phyloP scores from a whole-genome alignment of 2,329 filamentous ascomycete genomes.

The Aspergillus pseudoglaucus region DNA sequence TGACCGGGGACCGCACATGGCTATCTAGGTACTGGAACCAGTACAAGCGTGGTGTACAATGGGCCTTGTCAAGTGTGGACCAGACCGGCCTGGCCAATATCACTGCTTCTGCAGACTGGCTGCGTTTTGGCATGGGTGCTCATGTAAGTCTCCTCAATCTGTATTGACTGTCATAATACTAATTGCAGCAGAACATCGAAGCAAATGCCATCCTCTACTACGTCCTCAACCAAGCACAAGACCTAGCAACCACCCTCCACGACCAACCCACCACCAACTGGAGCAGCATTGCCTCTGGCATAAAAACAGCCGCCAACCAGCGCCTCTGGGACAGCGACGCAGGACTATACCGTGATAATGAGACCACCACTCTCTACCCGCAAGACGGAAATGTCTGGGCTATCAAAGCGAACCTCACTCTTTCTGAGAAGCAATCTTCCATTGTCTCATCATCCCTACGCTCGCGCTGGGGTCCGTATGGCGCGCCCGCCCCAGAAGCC shows the following conservation, averaged over 20 bases:
- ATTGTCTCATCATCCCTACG: constrained; percentile 33
- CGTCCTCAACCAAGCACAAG: constrained; percentile 17
- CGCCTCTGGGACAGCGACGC: constrained; percentile 19
- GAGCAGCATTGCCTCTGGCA: constrained; percentile 10
- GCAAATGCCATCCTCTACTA: constrained; percentile 43
- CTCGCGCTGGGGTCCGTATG: constrained; percentile 39
- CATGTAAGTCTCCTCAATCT: constrained; percentile 25
- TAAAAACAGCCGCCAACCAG: constrained; percentile 21
- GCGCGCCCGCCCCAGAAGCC: constrained; percentile 41
- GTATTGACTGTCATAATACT: background rate
- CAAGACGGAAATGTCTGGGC: constrained; percentile 36
- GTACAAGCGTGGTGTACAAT: constrained; percentile 40
- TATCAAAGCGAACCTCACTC: constrained; percentile 27
- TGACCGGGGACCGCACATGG: constrained; percentile 36
- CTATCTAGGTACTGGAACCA: constrained; percentile 37
- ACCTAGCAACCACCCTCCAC: constrained; percentile 15
- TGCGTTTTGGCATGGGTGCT: constrained; percentile 46
- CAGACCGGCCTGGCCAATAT: constrained; percentile 41
- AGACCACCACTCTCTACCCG: constrained; percentile 22
- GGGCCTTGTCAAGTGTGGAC: constrained; percentile 38
- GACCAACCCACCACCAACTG: constrained; percentile 14
- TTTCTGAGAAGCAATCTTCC: constrained; percentile 15
- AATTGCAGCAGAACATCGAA: constrained; percentile 15
- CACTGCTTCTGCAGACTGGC: constrained; percentile 41
- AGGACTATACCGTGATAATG: constrained; percentile 23